These are phyloP conservation scores for Diaporthe velutina DNA, from an alignment of 2,329 filamentous ascomycete genomes.

Conservation along the genomic window DNA sequence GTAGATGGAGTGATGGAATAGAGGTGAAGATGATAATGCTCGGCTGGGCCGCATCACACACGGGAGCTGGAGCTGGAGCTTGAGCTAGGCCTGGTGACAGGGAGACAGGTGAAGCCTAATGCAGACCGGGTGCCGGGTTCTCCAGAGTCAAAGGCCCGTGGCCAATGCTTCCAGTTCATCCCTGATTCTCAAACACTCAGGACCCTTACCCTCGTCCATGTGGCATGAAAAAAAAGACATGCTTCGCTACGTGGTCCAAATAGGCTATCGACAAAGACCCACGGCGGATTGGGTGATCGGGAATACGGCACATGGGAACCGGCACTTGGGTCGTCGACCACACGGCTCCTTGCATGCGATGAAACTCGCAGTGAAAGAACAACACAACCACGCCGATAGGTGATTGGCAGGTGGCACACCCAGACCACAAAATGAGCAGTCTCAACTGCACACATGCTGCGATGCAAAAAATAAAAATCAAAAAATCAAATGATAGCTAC, in stretches of 20 bases:
- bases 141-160: conserved; percentile 2
- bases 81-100: not conserved
- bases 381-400: not conserved
- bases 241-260: not conserved
- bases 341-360: not conserved
- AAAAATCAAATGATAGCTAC: not conserved
- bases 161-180: conserved; percentile 23
- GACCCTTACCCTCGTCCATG: conserved; percentile 23
- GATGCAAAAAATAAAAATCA: no score
- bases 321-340: not conserved
- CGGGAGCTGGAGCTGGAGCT: not conserved
- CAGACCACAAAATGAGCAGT: not conserved
- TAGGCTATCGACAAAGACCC: not conserved
- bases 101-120: conserved; percentile 25
- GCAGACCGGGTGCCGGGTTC: conserved; percentile 17
- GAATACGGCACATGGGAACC: not conserved
- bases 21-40: conserved; percentile 5
- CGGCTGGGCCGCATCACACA: not conserved
- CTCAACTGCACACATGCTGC: not conserved
- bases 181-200: conserved; percentile 19
- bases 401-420: not conserved
- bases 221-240: not conserved
- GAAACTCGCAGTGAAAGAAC: not conserved
- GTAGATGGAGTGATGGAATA: not conserved
- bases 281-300: not conserved